Base-by-base conservation (phyloP, 805 yeast species). In the Kodamaea neixiangensis region DNA sequence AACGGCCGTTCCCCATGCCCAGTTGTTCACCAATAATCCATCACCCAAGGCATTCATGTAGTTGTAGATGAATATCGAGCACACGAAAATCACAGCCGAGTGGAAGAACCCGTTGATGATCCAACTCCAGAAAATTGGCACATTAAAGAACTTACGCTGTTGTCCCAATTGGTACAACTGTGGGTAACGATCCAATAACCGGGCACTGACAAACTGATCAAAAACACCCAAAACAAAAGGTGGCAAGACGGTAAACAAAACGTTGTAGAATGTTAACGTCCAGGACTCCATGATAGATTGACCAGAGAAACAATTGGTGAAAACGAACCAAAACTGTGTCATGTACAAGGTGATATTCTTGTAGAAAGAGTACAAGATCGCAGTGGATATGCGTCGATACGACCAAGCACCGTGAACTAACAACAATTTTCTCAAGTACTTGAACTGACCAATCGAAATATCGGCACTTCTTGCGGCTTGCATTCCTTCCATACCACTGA, bases 381-480 rank as follows among this genome's bases (percentile, higher is more conserved):
- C 97, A 59, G 86, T 85, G 11, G 97, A 87, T 49, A 93, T 85
- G 65, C 99, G 82, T 65, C 92, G 97, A 66, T 94, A 94, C 39
- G 97, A 89, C 99, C 99, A 94, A 7, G 97, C 73, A 1, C 99
- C 99, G 67, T 94, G 99, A 9, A 94, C 99, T 42, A 94, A 76
- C 41, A 94, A 71, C 50, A 94, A 71, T 65, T 89, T 91, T 61
- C 84, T 82, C 71, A 94, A 76, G 66, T 82, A 94, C 65, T 85
- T 85, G 79, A 94, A 94, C 67, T 94, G 98, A 0, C 97, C 98
- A 68, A 96, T 90, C 0, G 98, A 91, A 53, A 94, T 83, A 75
- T 94, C 99, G 0, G 99, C 98, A 67, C 96, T 86, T 67, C 99
- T 81, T 0, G 99, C 97, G 9, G 99, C 99, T 70, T 94, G 99